These are phyloP conservation scores for Anthracocystis panici-leucophaei DNA, from an alignment of 1,284 basidiomycete species.

Conservation along the genomic window DNA sequence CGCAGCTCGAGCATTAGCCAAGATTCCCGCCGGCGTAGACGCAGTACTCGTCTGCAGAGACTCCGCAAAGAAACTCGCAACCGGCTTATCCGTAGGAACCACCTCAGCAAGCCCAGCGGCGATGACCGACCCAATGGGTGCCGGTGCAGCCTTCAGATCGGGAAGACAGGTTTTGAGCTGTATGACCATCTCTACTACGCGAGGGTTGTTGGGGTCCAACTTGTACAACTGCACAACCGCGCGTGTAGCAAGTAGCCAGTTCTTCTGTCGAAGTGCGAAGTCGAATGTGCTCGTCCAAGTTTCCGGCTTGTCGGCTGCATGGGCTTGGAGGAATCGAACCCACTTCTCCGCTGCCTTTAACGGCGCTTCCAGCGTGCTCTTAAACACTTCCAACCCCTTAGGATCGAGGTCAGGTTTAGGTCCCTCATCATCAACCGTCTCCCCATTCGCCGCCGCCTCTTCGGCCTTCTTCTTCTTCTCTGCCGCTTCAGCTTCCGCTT, in stretches of 20 bases:
- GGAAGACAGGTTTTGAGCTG: conserved; percentile 74
- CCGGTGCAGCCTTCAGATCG: conserved; percentile 26
- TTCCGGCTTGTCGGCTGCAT: conserved; percentile 73
- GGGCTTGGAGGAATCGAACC: conserved; percentile 77
- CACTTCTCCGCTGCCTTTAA: conserved; percentile 83
- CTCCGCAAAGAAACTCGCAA: conserved; percentile 78
- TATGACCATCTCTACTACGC: conserved; percentile 79
- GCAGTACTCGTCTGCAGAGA: conserved; percentile 11
- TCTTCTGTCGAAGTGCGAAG: conserved; percentile 81
- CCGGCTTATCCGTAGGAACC: conserved; percentile 65
- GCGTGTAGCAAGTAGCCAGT: conserved; percentile 81
- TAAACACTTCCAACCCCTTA: conserved; percentile 46
- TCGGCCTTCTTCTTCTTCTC: conserved; percentile 34
- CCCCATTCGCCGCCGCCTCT: conserved; percentile 40
- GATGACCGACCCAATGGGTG: conserved; percentile 69
- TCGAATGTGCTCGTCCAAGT: conserved; percentile 84
- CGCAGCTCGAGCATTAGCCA: conserved; percentile 22
- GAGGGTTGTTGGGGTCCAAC: conserved; percentile 76
- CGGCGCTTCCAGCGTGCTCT: conserved; percentile 68
- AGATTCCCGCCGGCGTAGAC: background rate
- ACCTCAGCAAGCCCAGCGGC: conserved; percentile 68
- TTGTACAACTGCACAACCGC: conserved; percentile 77
- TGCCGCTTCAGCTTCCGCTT: conserved; percentile 38
- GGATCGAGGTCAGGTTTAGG: conserved; percentile 72
- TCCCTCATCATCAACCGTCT: conserved; percentile 81